Percentiles rank a stretch among this genome's conserved stretches.
These are phyloP conservation scores for Scleroderma bovista DNA, from an alignment of 768 basidiomycete species.

Conservation along the genomic window DNA sequence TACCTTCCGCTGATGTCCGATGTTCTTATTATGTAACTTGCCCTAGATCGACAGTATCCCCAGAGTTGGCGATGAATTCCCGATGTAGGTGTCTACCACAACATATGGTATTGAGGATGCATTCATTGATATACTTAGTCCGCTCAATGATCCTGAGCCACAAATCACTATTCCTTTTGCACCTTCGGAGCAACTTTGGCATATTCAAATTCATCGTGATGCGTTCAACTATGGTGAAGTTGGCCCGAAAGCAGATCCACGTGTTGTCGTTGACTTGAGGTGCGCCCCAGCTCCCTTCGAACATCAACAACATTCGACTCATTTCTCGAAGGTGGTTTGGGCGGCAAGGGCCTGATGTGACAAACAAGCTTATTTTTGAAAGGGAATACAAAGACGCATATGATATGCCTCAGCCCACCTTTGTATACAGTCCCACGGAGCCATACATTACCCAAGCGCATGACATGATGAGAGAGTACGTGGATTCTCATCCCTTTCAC, in stretches of 20 bases:
- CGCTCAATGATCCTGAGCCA: constrained; percentile 28
- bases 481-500: constrained; percentile 2
- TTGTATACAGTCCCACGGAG: constrained; percentile 11
- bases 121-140: constrained; percentile 19
- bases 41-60: too few relatives aligned
- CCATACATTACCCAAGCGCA: constrained; percentile 10
- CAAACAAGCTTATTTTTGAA: background rate
- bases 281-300: constrained; percentile 21
- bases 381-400: constrained; percentile 17
- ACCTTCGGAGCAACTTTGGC: constrained; percentile 27
- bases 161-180: constrained; percentile 27
- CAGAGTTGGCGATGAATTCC: constrained; percentile 17
- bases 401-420: constrained; percentile 33
- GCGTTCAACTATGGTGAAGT: constrained; percentile 33
- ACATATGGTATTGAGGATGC: constrained; percentile 4
- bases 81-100: constrained; percentile 13
- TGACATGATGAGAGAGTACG: constrained; percentile 14
- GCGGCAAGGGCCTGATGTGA: constrained; percentile 2
- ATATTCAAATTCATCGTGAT: constrained; percentile 32
- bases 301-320: constrained; percentile 9
- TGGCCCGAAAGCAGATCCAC: constrained; percentile 23
- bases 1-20: too few relatives aligned
- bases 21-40: too few relatives aligned
- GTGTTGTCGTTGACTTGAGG: constrained; percentile 30
- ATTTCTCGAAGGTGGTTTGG: constrained; percentile 8